Evolutionary conservation across 108 stramenopile genomes (phyloP).

Genomic region (Stephanodiscus minutulus): DNA sequence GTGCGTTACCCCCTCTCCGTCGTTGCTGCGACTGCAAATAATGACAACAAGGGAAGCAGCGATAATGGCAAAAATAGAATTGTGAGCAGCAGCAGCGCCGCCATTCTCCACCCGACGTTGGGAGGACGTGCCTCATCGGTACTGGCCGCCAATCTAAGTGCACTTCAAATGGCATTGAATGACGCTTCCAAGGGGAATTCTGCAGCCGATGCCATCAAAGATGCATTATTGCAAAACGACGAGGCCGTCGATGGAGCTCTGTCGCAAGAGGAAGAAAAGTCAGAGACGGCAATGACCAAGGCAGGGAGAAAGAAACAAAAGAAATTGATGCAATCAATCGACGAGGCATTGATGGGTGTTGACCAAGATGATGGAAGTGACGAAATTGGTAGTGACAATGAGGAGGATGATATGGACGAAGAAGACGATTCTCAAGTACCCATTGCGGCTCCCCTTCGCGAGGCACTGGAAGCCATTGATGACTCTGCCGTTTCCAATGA

Average conservation of each 20-base stretch:
- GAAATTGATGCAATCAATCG: conserved; percentile 64
- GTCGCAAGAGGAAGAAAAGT: conserved; percentile 17
- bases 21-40: conserved; percentile 7
- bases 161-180: conserved; percentile 64
- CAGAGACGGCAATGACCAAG: conserved; percentile 18
- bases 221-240: conserved; percentile 53
- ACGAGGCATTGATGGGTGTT: conserved; percentile 68
- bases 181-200: conserved; percentile 54
- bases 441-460: conserved; percentile 76
- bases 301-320: conserved; percentile 55
- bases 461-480: conserved; percentile 77
- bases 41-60: conserved; percentile 27
- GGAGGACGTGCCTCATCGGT: conserved; percentile 74
- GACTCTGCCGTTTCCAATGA: conserved; percentile 46
- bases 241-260: conserved; percentile 13
- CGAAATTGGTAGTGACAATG: conserved; percentile 46
- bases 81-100: conserved; percentile 16
- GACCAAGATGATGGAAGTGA: conserved; percentile 54
- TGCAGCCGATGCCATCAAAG: conserved; percentile 66
- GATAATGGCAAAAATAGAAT: conserved; percentile 3
- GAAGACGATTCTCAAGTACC: conserved; percentile 70
- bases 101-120: conserved; percentile 38
- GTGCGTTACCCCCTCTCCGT: conserved; percentile 85
- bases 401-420: conserved; percentile 64
- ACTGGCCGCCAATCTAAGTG: conserved; percentile 67